These are phyloP conservation scores for Skeletonema menzelii DNA, from an alignment of 108 stramenopile species.

Conservation along the genomic window DNA sequence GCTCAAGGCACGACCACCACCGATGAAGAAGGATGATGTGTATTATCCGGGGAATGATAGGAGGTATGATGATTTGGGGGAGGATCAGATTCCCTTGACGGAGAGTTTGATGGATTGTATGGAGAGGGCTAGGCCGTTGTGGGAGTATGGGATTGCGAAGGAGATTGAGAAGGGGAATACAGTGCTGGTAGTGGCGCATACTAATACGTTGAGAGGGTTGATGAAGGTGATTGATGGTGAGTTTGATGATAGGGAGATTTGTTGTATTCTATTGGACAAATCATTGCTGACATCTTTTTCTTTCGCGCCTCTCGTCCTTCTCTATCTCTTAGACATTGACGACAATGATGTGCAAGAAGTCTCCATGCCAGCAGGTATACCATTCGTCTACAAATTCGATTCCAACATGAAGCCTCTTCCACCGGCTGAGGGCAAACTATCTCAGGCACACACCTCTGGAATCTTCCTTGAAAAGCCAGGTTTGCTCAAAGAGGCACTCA, in stretches of 20 bases:
- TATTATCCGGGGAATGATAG: conserved; percentile 54
- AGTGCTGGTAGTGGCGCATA: conserved; percentile 82
- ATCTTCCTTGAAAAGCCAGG: conserved; percentile 67
- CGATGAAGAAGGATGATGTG: conserved; percentile 48
- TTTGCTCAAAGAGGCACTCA: conserved; percentile 55
- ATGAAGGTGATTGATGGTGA: conserved; percentile 65
- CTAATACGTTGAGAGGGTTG: conserved; percentile 73
- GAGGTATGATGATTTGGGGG: conserved; percentile 52
- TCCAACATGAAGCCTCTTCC: conserved; percentile 48
- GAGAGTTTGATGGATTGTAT: conserved; percentile 64
- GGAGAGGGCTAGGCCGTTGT: conserved; percentile 49
- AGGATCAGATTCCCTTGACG: conserved; percentile 51
- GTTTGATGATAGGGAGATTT: background rate
- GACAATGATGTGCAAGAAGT: conserved; percentile 68
- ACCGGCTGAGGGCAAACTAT: conserved; percentile 36
- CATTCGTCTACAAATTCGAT: conserved; percentile 82
- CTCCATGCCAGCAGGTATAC: conserved; percentile 69
- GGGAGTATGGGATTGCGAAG: conserved; percentile 66
- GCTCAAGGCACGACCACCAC: conserved; percentile 59
- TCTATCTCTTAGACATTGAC: conserved; percentile 12
- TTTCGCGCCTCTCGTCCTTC: background rate
- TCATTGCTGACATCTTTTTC: background rate
- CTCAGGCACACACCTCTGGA: conserved; percentile 53
- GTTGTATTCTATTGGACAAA: background rate
- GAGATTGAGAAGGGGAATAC: conserved; percentile 63